phyloP scores from a whole-genome alignment of 441 rosid species.

The Erodium trifolium region DNA sequence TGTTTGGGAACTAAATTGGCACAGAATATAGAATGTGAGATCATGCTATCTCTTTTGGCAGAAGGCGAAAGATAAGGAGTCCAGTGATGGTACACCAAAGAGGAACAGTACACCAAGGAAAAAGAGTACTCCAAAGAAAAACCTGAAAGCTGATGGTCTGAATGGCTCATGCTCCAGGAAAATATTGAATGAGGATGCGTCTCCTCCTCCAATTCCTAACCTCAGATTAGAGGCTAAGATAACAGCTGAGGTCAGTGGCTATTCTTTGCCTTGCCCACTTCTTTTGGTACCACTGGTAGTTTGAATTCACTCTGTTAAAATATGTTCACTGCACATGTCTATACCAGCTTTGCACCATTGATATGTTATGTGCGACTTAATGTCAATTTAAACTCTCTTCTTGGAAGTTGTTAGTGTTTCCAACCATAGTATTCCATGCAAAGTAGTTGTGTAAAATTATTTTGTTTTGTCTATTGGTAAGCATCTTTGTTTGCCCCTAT shows the following conservation, averaged over 20 bases:
- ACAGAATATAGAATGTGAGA: not conserved
- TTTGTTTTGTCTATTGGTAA: constrained; percentile 2
- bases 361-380: not conserved
- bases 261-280: not conserved
- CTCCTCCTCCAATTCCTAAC: constrained; percentile 45
- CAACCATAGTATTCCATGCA: not conserved
- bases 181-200: constrained; percentile 21
- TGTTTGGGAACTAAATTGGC: not conserved
- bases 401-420: not conserved
- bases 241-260: constrained; percentile 52
- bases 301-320: not conserved
- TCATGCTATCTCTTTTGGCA: constrained; percentile 11
- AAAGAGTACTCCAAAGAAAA: constrained; percentile 40
- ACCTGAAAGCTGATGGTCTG: constrained; percentile 27
- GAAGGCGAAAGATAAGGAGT: constrained; percentile 34
- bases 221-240: constrained; percentile 70
- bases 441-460: not conserved
- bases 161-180: constrained; percentile 14
- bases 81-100: constrained; percentile 38
- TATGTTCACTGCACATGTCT: not conserved
- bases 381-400: no score
- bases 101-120: constrained; percentile 12
- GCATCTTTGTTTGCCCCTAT: constrained; percentile 21
- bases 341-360: not conserved
- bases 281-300: constrained; percentile 1